Evolutionary conservation across 768 basidiomycete species (phyloP), one percentile per base, ranked within the genome.

Genomic region (Tubosaeta sp.): DNA sequence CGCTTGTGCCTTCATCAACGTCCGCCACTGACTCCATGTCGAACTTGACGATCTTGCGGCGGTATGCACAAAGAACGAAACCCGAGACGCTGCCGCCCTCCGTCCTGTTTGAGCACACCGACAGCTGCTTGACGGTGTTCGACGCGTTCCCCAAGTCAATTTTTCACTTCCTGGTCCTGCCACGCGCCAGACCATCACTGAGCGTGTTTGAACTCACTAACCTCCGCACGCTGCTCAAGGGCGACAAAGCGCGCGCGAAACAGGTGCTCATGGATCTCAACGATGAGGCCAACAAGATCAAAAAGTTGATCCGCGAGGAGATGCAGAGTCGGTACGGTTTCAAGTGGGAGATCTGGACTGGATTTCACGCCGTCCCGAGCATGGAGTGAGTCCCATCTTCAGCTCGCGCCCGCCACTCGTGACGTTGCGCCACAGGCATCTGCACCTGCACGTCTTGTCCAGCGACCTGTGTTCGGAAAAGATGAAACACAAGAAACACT

Each of bases 81-180:
- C 81, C 83, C 9, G 61, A 74, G 16, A 70, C 64, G 4, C 67
- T 90, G 16, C 85, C 90, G 1, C 62, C 75, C 2, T 81, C 83
- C 1, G 60, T 90, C 27, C 75, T 84, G 19, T 82, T 88, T 59
- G 72, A 74, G 24, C 71, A 80, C 54, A 80, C 79, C 1, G 63
- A 72, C 21, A 75, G 68, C 45, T 78, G 82, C 8, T 58, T 90
- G 41, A 85, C 83, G 6, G 71, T 93, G 46, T 87, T 81, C 61
- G 90, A 93, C 70, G 77, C 73, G 24, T 93, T 76, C 62, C 87
- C 87, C 5, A 93, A 93, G 68, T 83, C 89, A 5, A 85, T 82
- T 49, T 94, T 91, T 66, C 94, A 96, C 69, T 87, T 93, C 62
- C 77, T 96, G 39, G 68, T 95, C 49, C 75, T 95, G n/a, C 94